These are phyloP conservation scores for Botryotinia convoluta DNA, from an alignment of 2,329 filamentous ascomycete species.

Conservation along the genomic window DNA sequence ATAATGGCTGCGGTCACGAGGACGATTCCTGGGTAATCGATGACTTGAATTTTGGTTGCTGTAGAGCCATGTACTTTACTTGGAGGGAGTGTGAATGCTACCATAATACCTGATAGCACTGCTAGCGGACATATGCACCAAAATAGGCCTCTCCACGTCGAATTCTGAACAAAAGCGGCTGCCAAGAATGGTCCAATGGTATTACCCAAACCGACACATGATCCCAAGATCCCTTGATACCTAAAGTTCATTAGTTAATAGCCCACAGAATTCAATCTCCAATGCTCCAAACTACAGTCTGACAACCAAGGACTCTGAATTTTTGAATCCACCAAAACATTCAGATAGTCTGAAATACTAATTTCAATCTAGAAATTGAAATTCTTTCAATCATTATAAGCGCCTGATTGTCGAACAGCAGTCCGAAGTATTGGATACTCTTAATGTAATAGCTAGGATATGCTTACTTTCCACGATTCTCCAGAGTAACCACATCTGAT, in stretches of 20 bases:
- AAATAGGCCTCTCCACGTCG: constrained; percentile 46
- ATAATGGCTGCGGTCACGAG: constrained; percentile 55
- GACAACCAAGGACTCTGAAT: background rate
- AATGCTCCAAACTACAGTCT: background rate
- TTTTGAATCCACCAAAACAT: background rate
- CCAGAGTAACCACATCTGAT: constrained; percentile 56
- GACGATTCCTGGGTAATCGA: constrained; percentile 58
- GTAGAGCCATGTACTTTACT: constrained; percentile 49
- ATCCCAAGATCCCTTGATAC: constrained; percentile 45
- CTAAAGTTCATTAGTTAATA: constrained; percentile 24
- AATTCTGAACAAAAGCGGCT: constrained; percentile 40
- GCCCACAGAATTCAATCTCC: background rate
- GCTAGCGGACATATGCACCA: constrained; percentile 53
- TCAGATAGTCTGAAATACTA: background rate
- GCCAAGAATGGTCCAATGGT: constrained; percentile 46
- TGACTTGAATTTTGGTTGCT: constrained; percentile 49
- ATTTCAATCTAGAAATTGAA: background rate
- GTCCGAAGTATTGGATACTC: background rate
- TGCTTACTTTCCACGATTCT: constrained; percentile 54
- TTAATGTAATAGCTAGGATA: background rate
- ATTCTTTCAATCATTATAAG: background rate
- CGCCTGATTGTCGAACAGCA: background rate
- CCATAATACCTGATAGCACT: constrained; percentile 45
- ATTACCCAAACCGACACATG: constrained; percentile 44
- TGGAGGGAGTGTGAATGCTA: constrained; percentile 51